Base-by-base conservation (phyloP, 352 stramenopile species). In the Lagenidium giganteum region DNA sequence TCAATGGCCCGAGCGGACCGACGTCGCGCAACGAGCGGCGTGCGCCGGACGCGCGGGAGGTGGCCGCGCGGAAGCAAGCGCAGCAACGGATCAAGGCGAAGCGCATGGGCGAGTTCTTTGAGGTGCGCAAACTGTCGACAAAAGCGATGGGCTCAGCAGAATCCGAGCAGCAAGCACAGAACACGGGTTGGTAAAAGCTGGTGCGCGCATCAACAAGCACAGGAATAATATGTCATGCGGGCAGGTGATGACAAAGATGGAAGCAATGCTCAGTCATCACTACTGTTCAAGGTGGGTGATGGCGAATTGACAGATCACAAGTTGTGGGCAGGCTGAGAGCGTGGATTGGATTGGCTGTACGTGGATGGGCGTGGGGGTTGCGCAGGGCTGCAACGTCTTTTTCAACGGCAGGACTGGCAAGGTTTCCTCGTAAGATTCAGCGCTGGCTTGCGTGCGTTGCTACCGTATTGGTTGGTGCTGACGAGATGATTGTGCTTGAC, bases 391-490 rank as follows among this genome's bases (percentile, higher is more conserved):
- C 37, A 67, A 61, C 14, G 72, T 93, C 33, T 68, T 85, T 23
- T 91, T 93, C 46, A 90, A 93, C 40, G 78, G 81, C 4, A 73
- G 75, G 31, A 89, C 80, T 1, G 80, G 75, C 45, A 89, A 91
- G 40, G 61, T 93, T 7, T 88, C 81, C 7, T 87, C 78, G 78
- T 93, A 61, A 24, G 62, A 31, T n/a, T n/a, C n/a, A n/a, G n/a
- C 46, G 53, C 14, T 25, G 24, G 33, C 22, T 8, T 43, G 3
- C n/a, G 6, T 26, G 17, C 22, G 9, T 16, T 38, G 14, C 6
- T n/a, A 29, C 28, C 8, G 22, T n/a, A 17, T 18, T 31, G 7
- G 28, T 16, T 31, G 18, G 21, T 36, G n/a, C 12, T 28, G 14
- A 23, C 28, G 12, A 16, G 14, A 18, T 46, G 42, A 2, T 12